A percentile compares a stretch with the other conserved stretches of the same genome.
These are phyloP conservation scores for Tuber microsphaerosporum DNA, from an alignment of 495 filamentous ascomycete species.

Conservation along the genomic window DNA sequence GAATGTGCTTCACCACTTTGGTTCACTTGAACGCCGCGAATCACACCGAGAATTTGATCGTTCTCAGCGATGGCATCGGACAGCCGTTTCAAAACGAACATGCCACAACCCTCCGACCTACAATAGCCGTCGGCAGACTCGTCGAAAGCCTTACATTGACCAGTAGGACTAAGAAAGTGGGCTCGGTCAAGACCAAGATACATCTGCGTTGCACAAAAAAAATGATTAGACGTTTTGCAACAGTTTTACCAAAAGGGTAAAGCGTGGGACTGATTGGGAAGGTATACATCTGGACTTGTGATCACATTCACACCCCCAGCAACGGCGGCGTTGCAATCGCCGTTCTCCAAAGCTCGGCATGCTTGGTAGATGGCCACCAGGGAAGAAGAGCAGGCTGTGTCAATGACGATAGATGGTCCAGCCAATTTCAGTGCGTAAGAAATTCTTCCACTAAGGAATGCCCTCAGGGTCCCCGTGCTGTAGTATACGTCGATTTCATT, in stretches of 20 bases:
- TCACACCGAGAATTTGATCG: constrained; percentile 65
- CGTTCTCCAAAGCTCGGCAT: constrained; percentile 70
- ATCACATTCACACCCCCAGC: constrained; percentile 59
- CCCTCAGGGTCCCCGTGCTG: constrained; percentile 81
- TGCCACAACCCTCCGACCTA: constrained; percentile 63
- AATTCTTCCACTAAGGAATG: constrained; percentile 81
- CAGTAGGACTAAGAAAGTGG: constrained; percentile 72
- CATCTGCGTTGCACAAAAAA: constrained; percentile 45
- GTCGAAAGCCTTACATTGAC: constrained; percentile 74
- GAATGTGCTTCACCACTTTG: constrained; percentile 69
- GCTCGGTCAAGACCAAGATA: constrained; percentile 63
- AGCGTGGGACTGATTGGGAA: constrained; percentile 31
- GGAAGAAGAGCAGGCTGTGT: constrained; percentile 85
- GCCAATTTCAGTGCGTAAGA: constrained; percentile 82
- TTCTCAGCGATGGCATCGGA: constrained; percentile 68
- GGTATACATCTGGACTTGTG: constrained; percentile 51
- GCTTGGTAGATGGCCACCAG: constrained; percentile 77
- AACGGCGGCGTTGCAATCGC: constrained; percentile 77
- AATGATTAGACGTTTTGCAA: constrained; percentile 78
- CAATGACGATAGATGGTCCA: constrained; percentile 76
- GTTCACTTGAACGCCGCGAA: constrained; percentile 62
- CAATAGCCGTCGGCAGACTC: constrained; percentile 72
- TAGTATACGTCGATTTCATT: constrained; percentile 89
- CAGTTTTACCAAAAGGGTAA: constrained; percentile 22
- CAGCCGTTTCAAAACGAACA: constrained; percentile 65